These are phyloP conservation scores for Herpotrichia juniperi DNA, from an alignment of 2,329 filamentous ascomycete species.

Conservation along the genomic window DNA sequence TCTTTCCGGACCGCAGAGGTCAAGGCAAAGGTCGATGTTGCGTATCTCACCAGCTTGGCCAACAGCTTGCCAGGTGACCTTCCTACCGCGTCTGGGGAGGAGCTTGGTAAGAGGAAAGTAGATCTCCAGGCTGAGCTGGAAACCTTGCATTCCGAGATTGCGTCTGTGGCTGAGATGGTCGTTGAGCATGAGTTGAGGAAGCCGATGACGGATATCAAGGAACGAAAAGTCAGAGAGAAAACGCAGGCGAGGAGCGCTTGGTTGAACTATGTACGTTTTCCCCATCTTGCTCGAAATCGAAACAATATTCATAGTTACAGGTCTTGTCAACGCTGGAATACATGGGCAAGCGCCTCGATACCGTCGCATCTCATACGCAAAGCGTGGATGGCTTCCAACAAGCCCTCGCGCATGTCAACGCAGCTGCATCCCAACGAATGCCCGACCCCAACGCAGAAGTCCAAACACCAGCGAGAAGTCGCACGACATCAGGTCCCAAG, in stretches of 20 bases:
- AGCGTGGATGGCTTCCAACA: slow-evolving; percentile 36
- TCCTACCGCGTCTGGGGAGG: slow-evolving; percentile 36
- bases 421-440: slow-evolving; percentile 32
- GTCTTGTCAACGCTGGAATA: slow-evolving; percentile 49
- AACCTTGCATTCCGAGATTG: slow-evolving; percentile 71
- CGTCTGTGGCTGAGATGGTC: slow-evolving; percentile 73
- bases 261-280: slow-evolving; percentile 48
- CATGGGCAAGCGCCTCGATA: slow-evolving; percentile 45
- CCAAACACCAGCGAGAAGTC: slow-evolving; percentile 23
- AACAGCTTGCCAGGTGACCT: slow-evolving; percentile 9
- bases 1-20: slow-evolving; percentile 49
- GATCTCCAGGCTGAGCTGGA: slow-evolving; percentile 69
- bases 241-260: slow-evolving; percentile 45
- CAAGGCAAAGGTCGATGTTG: slow-evolving; percentile 54
- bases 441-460: slow-evolving; percentile 19
- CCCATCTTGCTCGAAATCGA: not conserved
- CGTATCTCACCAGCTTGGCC: slow-evolving; percentile 56
- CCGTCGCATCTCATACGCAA: slow-evolving; percentile 27
- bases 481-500: slow-evolving; percentile 28
- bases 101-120: slow-evolving; percentile 58
- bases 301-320: slow-evolving; percentile 24
- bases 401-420: slow-evolving; percentile 35
- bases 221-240: slow-evolving; percentile 43
- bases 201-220: slow-evolving; percentile 58
- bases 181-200: slow-evolving; percentile 70